These are phyloP conservation scores for Arthrocladium fulminans DNA, from an alignment of 2,329 filamentous ascomycete genomes.

Conservation along the genomic window DNA sequence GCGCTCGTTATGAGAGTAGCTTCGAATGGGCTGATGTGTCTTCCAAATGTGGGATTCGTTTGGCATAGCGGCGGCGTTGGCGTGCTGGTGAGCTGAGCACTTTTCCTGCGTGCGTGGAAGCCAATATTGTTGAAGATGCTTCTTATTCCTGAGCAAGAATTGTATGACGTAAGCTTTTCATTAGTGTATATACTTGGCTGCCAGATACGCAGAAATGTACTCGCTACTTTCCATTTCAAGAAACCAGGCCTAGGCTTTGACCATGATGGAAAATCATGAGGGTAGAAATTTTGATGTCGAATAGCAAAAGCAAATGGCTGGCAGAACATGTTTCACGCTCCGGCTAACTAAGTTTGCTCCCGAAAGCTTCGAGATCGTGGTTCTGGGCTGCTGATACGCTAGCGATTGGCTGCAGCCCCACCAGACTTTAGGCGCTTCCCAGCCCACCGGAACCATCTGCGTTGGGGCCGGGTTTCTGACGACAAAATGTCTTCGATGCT, in stretches of 20 bases:
- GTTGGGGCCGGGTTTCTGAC: neutral
- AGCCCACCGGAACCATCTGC: neutral
- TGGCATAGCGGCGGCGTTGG: conserved; percentile 10
- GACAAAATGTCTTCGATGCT: neutral
- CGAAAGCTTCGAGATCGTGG: neutral
- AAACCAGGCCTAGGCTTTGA: neutral
- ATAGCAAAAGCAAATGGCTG: neutral
- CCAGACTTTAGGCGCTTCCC: neutral
- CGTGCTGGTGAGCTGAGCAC: neutral
- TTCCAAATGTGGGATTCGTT: neutral
- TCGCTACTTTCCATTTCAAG: neutral
- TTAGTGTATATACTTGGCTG: neutral
- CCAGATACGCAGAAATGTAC: too few species aligned
- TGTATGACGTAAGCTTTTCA: neutral
- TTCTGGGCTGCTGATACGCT: neutral
- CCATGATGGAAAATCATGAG: neutral
- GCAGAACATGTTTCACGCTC: neutral
- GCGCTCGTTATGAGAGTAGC: conserved; percentile 1
- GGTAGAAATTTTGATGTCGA: neutral
- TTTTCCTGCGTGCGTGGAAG: neutral
- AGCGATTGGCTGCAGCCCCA: neutral
- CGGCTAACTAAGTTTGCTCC: neutral
- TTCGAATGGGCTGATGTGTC: neutral
- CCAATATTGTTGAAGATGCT: neutral
- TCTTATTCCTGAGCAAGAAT: neutral